These are phyloP conservation scores for Forsythia viridissima DNA, from an alignment of 257 asterid species.

Conservation along the genomic window DNA sequence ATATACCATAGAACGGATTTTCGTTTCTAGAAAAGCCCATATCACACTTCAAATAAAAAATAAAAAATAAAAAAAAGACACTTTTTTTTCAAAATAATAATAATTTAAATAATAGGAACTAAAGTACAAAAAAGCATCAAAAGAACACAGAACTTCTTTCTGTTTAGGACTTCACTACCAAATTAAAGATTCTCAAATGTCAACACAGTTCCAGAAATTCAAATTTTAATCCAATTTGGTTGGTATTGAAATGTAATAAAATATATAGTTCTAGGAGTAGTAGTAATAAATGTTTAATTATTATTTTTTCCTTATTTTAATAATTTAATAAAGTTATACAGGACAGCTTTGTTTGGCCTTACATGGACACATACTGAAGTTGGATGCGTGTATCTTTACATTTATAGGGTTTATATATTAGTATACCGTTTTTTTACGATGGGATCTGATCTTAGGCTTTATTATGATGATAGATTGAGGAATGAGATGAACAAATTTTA, in stretches of 20 bases:
- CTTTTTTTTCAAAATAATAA: too few relatives aligned
- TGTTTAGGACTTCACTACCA: neutral
- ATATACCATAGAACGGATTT: too few relatives aligned
- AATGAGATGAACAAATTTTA: too few relatives aligned
- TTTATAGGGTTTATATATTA: neutral
- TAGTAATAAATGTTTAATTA: neutral
- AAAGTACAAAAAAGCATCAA: neutral
- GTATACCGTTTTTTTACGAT: too few relatives aligned
- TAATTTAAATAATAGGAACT: neutral
- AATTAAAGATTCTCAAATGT: neutral
- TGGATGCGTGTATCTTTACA: constrained; percentile 25
- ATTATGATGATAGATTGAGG: too few relatives aligned
- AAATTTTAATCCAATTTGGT: neutral
- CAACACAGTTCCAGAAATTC: constrained; percentile 1
- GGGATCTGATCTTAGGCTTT: too few relatives aligned
- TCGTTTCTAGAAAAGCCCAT: too few relatives aligned
- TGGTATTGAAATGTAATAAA: neutral
- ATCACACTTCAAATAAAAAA: neutral
- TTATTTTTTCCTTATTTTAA: neutral
- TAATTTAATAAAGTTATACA: neutral
- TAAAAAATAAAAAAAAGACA: too few relatives aligned
- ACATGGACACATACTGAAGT: constrained; percentile 30
- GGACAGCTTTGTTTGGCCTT: constrained; percentile 29
- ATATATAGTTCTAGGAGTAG: neutral
- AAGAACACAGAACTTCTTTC: neutral